Evolutionary conservation across 2,329 filamentous ascomycete species (phyloP).

Genomic region (Arthrobotrys megalospora): DNA sequence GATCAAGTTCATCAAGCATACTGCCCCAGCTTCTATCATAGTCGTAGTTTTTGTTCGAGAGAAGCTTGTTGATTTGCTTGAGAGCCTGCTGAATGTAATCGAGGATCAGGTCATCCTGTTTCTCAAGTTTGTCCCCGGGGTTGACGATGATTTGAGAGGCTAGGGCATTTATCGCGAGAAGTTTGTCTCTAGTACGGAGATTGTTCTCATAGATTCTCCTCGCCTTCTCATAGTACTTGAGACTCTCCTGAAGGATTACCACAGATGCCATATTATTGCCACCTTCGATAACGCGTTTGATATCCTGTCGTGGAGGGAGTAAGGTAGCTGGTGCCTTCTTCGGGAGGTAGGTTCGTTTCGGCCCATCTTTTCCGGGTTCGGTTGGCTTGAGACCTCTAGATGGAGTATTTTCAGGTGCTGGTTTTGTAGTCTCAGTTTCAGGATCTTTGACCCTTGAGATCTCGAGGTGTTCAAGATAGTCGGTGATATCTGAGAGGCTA

Average conservation of each 20-base stretch:
- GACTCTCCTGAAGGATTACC: slow-evolving; percentile 30
- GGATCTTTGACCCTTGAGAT: neutral
- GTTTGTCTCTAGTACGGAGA: neutral
- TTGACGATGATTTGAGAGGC: neutral
- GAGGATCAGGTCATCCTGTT: slow-evolving; percentile 30
- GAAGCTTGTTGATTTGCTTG: slow-evolving; percentile 42
- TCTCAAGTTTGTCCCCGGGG: neutral
- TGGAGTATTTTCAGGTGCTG: neutral
- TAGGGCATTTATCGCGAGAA: neutral
- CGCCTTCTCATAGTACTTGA: slow-evolving; percentile 51
- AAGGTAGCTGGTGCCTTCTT: neutral
- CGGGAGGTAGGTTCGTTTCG: slow-evolving; percentile 10
- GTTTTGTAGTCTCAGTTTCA: neutral
- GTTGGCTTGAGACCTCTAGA: neutral
- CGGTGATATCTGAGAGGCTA: neutral
- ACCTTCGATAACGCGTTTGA: neutral
- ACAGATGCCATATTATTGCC: slow-evolving; percentile 16
- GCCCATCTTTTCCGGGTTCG: neutral
- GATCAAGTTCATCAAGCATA: slow-evolving; percentile 48
- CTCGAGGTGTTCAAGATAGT: neutral
- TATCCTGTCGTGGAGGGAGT: slow-evolving; percentile 26
- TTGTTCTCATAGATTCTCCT: slow-evolving; percentile 36
- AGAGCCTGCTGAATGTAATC: slow-evolving; percentile 45
- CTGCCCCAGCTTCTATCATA: slow-evolving; percentile 44
- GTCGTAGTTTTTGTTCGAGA: slow-evolving; percentile 3